Evolutionary conservation across 257 asterid species (phyloP).

Genomic region (Penstemon barbatus): DNA sequence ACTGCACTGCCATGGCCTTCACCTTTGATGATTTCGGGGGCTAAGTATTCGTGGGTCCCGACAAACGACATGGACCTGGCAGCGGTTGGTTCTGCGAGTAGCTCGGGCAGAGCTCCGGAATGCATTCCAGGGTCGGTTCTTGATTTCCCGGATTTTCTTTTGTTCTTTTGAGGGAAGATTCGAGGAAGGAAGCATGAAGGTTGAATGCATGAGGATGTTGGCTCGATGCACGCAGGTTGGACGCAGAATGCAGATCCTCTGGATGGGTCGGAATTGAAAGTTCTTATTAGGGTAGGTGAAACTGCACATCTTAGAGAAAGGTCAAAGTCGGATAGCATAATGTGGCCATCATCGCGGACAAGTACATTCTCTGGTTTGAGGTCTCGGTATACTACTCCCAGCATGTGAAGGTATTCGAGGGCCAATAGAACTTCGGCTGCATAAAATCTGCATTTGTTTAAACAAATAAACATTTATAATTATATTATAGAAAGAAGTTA

Average conservation of each 20-base stretch:
- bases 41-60: slow-evolving; percentile 78
- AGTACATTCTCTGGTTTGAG: slow-evolving; percentile 78
- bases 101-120: slow-evolving; percentile 58
- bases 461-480: not conserved
- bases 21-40: slow-evolving; percentile 81
- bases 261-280: slow-evolving; percentile 50
- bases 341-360: slow-evolving; percentile 85
- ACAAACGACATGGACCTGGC: slow-evolving; percentile 87
- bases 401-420: slow-evolving; percentile 85
- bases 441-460: slow-evolving; percentile 52
- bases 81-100: slow-evolving; percentile 76
- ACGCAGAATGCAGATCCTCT: slow-evolving; percentile 32
- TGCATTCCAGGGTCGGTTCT: slow-evolving; percentile 44
- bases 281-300: slow-evolving; percentile 65
- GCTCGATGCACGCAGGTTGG: slow-evolving; percentile 48
- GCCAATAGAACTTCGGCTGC: slow-evolving; percentile 90
- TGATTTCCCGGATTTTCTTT: slow-evolving; percentile 51
- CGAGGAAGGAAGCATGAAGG: slow-evolving; percentile 79
- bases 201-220: slow-evolving; percentile 66
- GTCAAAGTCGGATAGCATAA: slow-evolving; percentile 86
- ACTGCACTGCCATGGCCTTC: slow-evolving; percentile 92
- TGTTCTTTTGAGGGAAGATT: slow-evolving; percentile 58
- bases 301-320: slow-evolving; percentile 75
- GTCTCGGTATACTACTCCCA: slow-evolving; percentile 82
- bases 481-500: not conserved